Evolutionary conservation across 306 rosid species (phyloP).

Genomic region (Lathyrus oleraceus): DNA sequence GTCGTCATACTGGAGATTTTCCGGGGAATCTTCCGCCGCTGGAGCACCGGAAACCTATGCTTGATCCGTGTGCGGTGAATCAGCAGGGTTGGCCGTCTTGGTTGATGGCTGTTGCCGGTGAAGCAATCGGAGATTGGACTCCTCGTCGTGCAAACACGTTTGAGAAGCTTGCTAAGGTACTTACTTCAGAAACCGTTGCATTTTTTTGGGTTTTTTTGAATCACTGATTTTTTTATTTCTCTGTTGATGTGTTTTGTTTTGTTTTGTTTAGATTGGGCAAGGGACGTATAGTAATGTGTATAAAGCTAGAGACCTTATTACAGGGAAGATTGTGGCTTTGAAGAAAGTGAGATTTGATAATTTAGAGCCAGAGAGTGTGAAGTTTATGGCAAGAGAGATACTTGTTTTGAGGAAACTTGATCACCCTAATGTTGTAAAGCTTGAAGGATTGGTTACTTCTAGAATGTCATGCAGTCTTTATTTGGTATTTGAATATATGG

Average conservation of each 20-base stretch:
- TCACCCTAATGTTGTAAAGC: constrained; percentile 96
- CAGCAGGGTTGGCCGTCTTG: constrained; percentile 96
- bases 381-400: constrained; percentile 99
- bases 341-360: constrained; percentile 96
- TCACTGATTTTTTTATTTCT: neutral
- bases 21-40: constrained; percentile 38
- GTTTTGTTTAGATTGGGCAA: constrained; percentile 89
- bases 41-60: constrained; percentile 59
- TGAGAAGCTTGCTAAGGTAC: constrained; percentile 91
- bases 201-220: constrained; percentile 8
- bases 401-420: constrained; percentile 83
- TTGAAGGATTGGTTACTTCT: constrained; percentile 92
- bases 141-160: constrained; percentile 95
- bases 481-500: constrained; percentile 95
- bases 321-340: constrained; percentile 87
- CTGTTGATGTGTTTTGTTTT: constrained; percentile 1
- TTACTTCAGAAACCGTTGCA: constrained; percentile 16
- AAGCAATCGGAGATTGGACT: constrained; percentile 86
- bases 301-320: constrained; percentile 81
- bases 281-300: constrained; percentile 99
- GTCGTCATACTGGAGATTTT: constrained; percentile 52
- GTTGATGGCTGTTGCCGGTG: constrained; percentile 89
- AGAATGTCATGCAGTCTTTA: constrained; percentile 98
- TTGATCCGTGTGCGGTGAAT: constrained; percentile 43
- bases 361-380: constrained; percentile 96